These are phyloP conservation scores for Sclerotinia subarctica DNA, from an alignment of 2,329 filamentous ascomycete species.

Conservation along the genomic window DNA sequence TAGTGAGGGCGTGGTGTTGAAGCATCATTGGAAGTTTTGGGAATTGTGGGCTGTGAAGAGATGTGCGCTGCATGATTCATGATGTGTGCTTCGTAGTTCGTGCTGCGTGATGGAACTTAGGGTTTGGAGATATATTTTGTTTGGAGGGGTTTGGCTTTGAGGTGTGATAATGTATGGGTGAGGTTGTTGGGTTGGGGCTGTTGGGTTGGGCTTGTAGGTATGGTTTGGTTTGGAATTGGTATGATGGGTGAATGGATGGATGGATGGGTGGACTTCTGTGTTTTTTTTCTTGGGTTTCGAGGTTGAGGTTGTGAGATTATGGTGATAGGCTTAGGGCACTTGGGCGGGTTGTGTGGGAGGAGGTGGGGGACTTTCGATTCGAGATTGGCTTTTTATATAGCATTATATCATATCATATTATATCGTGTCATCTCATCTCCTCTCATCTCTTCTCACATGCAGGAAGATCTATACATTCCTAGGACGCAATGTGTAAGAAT, in stretches of 20 bases:
- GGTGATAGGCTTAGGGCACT: neutral
- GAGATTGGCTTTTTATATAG: neutral
- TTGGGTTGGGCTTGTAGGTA: too few species aligned
- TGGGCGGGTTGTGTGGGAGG: neutral
- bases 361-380: neutral
- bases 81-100: neutral
- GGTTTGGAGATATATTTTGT: too few species aligned
- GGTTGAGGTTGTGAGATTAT: neutral
- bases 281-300: too few species aligned
- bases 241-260: too few species aligned
- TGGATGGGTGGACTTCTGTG: neutral
- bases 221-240: too few species aligned
- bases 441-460: neutral
- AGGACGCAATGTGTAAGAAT: neutral
- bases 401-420: neutral
- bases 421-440: neutral
- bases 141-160: too few species aligned
- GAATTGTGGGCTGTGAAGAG: slow-evolving; percentile 21
- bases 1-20: neutral
- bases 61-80: slow-evolving; percentile 16
- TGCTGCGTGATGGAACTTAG: too few species aligned
- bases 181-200: too few species aligned
- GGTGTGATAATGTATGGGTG: neutral
- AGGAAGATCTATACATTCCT: neutral
- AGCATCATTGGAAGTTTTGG: slow-evolving; percentile 21